These are phyloP conservation scores for Leccinellum luteum DNA, from an alignment of 768 basidiomycete species.

Conservation along the genomic window DNA sequence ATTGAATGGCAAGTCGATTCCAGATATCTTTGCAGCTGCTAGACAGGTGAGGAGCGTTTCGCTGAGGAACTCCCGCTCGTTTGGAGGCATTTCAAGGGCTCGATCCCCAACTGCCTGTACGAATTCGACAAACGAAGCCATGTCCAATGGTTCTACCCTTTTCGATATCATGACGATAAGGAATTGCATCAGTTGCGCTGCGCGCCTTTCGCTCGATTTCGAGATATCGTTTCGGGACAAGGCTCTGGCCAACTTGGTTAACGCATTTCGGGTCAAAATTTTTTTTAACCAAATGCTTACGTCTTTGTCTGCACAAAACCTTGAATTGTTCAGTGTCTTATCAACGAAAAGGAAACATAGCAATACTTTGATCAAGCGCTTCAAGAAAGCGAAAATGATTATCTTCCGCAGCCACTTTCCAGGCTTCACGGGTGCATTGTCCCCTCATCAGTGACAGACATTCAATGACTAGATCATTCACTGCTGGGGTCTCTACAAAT, in stretches of 20 bases:
- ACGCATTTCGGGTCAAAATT: background rate
- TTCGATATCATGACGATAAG: slow-evolving; percentile 21
- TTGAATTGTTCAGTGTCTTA: slow-evolving; percentile 8
- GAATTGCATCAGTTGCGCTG: slow-evolving; percentile 27
- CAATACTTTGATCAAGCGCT: slow-evolving; percentile 21
- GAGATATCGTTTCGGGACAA: slow-evolving; percentile 8
- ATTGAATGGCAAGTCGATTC: slow-evolving; percentile 7
- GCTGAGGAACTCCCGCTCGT: slow-evolving; percentile 24
- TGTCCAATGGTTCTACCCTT: slow-evolving; percentile 8
- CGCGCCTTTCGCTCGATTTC: slow-evolving; percentile 1
- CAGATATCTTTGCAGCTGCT: slow-evolving; percentile 23
- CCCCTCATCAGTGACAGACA: slow-evolving; percentile 12
- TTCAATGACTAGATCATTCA: slow-evolving; percentile 18
- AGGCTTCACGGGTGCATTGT: slow-evolving; percentile 19
- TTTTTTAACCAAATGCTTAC: slow-evolving; percentile 10
- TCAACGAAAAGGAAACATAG: background rate
- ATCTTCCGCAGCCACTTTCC: slow-evolving; percentile 19
- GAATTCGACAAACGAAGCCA: slow-evolving; percentile 8
- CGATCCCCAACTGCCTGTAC: slow-evolving; percentile 14
- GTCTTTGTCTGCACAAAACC: slow-evolving; percentile 12
- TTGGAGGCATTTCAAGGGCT: slow-evolving; percentile 10
- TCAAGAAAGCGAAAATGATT: slow-evolving; percentile 7
- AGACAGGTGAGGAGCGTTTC: slow-evolving; percentile 37
- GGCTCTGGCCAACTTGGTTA: slow-evolving; percentile 9
- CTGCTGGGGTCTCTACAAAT: slow-evolving; percentile 9